A percentile compares a stretch with the other conserved stretches of the same genome.
phyloP scores from a whole-genome alignment of 1,139 yeast species.

The Diutina sp. region DNA sequence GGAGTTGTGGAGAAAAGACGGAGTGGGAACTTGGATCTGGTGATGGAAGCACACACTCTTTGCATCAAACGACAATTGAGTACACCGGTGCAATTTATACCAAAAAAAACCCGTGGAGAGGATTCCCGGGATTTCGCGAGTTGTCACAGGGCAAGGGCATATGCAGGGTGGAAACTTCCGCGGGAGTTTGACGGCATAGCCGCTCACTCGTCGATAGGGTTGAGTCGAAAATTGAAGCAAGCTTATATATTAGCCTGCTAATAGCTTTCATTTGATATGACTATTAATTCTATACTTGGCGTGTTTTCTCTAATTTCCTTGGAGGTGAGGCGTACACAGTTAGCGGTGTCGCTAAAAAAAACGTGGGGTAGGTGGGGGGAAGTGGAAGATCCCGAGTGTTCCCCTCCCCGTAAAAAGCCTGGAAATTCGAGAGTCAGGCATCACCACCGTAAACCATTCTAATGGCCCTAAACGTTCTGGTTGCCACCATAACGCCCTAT shows the following conservation, averaged over 20 bases:
- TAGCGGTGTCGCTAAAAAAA: not conserved
- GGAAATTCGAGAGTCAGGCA: not conserved
- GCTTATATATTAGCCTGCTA: too few species aligned
- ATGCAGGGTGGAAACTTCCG: not conserved
- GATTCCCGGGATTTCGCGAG: not conserved
- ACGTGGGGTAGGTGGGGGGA: not conserved
- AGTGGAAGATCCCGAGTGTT: not conserved
- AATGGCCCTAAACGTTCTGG: not conserved
- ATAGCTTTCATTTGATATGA: too few species aligned
- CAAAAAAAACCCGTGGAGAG: not conserved
- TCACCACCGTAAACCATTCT: not conserved
- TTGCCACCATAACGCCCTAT: not conserved
- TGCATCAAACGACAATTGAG: not conserved
- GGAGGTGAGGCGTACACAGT: too few species aligned
- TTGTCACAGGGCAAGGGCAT: not conserved
- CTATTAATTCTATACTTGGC: too few species aligned
- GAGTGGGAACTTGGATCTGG: not conserved
- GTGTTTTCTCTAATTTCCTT: too few species aligned
- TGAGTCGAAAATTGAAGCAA: too few species aligned
- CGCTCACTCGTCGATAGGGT: too few species aligned
- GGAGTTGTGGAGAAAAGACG: not conserved
- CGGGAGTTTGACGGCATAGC: not conserved
- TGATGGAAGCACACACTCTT: not conserved
- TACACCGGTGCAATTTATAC: not conserved
- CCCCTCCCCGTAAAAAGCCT: not conserved